These are phyloP conservation scores for Trichoderma endophyticum DNA, from an alignment of 2,329 filamentous ascomycete species.

Conservation along the genomic window DNA sequence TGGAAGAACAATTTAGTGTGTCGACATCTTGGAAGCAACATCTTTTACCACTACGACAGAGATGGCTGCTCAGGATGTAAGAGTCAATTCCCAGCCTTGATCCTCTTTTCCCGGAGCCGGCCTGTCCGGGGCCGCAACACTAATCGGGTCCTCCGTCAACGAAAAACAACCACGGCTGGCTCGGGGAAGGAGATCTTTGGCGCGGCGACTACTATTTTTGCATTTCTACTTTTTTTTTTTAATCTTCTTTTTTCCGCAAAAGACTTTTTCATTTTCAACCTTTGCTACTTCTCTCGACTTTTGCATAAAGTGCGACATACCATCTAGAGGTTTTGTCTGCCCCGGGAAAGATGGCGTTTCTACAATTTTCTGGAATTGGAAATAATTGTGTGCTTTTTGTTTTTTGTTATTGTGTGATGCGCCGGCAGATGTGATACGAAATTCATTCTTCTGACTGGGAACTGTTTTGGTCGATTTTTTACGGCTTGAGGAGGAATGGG, in stretches of 20 bases:
- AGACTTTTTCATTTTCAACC: background rate
- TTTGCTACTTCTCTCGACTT: constrained; percentile 13
- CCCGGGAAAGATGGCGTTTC: constrained; percentile 17
- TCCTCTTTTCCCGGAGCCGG: constrained; percentile 5
- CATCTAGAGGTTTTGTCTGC: constrained; percentile 7
- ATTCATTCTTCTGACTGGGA: constrained; percentile 1
- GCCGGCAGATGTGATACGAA: constrained; percentile 14
- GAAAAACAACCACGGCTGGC: constrained; percentile 7
- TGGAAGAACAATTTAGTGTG: background rate
- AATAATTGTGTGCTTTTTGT: constrained; percentile 8
- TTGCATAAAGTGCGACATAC: constrained; percentile 11
- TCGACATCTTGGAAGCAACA: background rate
- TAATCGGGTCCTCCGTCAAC: constrained; percentile 6
- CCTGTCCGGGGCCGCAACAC: constrained; percentile 12
- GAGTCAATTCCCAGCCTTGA: background rate
- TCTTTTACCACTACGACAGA: background rate
- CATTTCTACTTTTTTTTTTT: background rate
- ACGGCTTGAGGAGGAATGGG: background rate
- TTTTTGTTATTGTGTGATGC: constrained; percentile 6
- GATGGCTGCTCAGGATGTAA: background rate
- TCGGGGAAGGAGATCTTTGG: background rate
- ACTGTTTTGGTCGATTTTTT: background rate
- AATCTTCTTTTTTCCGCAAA: background rate
- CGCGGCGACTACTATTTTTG: background rate
- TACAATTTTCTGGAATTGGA: constrained; percentile 10